phyloP scores from a whole-genome alignment of 371 early-diverging fungal species.

The Mortierella sp. region DNA sequence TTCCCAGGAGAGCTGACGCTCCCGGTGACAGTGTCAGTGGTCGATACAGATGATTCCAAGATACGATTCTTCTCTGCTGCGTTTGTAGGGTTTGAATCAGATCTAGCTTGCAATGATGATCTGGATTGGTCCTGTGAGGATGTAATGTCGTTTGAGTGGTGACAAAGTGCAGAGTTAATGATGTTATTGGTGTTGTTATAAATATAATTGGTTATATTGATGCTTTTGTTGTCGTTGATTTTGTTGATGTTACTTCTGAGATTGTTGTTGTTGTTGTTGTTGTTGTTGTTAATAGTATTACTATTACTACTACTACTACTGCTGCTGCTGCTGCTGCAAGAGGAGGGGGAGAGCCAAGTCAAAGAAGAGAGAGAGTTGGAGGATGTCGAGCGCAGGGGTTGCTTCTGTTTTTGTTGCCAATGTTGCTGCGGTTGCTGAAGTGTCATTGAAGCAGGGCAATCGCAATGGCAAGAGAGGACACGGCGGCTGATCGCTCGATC shows the following conservation, averaged over 20 bases:
- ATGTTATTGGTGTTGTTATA: conserved; percentile 3
- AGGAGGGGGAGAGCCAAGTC: not conserved
- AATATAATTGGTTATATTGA: not conserved
- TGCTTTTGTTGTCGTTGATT: conserved; percentile 2
- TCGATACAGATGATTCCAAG: not conserved
- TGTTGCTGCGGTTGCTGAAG: conserved; percentile 15
- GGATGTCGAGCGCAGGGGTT: not conserved
- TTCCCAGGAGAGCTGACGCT: conserved; percentile 1
- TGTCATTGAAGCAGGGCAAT: conserved; percentile 11
- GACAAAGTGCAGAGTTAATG: not conserved
- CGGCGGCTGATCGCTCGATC: not conserved
- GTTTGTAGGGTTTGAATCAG: not conserved
- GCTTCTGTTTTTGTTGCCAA: conserved; percentile 4
- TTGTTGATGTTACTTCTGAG: not conserved
- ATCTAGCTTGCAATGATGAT: not conserved
- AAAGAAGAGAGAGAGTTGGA: not conserved
- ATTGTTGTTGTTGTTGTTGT: not conserved
- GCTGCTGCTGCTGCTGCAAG: not conserved
- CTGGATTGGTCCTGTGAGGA: not conserved
- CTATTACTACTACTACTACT: not conserved
- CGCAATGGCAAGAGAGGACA: not conserved
- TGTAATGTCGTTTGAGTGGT: conserved; percentile 3
- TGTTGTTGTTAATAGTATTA: not conserved
- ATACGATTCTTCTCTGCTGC: not conserved
- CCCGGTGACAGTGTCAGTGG: not conserved